Evolutionary conservation across 2,329 filamentous ascomycete genomes (phyloP), one percentile per base, ranked within the genome.

Genomic region (Sclerotinia minor): DNA sequence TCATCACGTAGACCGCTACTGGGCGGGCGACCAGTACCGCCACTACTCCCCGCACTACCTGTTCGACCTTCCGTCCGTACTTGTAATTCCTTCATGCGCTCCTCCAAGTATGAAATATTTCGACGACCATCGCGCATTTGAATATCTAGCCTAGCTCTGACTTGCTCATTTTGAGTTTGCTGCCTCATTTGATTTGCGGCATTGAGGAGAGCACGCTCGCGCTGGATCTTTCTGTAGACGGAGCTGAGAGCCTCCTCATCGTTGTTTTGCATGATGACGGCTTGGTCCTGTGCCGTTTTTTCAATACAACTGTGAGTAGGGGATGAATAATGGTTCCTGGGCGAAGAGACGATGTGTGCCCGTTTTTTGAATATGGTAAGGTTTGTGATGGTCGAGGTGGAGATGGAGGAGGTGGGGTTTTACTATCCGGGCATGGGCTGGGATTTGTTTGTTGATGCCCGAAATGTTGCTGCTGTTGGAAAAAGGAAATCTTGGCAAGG

Each of bases 221-320:
- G 89, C 84, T 97, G 92, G 80, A 99, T 98, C 90, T 99, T 98
- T 83, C 89, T 91, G 82, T 91, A 88, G 82, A 99, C 93, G 80
- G 92, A 91, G 81, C 88, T 88, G 80, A 88, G 83, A 73, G 85
- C 83, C 75, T 88, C 84, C 71, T 88, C 85, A 77, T 88, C 85
- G 78, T 84, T 86, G 78, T 84, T 85, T 84, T 88, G 89, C 78
- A 78, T 82, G 71, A 70, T 75, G 35, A 67, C 69, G 68, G 44
- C 45, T 44, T 44, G 19, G 35, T 53, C 58, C 47, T 55, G 21
- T 53, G 24, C 45, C 65, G 55, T 24, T 53, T 47, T 47, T 35
- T 52, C 57, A 47, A 63, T 7, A 67, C 26, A 6, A 45, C 24
- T 53, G 9, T 63, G 35, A n/a, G 54, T 60, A 60, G 29, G 29